Conservation (phyloP, 2,329 filamentous ascomycete genomes). For the Pseudocercospora macadamiae region DNA sequence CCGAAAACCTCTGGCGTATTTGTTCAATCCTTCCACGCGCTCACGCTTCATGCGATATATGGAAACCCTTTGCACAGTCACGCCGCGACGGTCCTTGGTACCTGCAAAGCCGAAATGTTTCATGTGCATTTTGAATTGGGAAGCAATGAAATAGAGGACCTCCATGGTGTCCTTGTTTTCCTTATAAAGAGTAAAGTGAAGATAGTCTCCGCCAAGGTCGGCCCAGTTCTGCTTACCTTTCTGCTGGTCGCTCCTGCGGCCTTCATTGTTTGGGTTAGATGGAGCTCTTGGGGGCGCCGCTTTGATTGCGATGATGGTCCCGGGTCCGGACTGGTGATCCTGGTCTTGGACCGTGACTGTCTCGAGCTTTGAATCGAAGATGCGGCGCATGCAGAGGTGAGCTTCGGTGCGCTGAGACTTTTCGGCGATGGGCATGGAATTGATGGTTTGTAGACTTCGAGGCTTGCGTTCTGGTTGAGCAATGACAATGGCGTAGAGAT, state of each 20-base stretch:
- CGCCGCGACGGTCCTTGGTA: conserved; percentile 87
- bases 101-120: conserved; percentile 81
- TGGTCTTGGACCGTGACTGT: conserved; percentile 75
- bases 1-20: conserved; percentile 61
- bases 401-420: conserved; percentile 65
- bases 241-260: conserved; percentile 25
- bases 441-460: conserved; percentile 57
- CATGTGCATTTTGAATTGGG: conserved; percentile 67
- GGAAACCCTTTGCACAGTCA: conserved; percentile 81
- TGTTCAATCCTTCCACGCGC: conserved; percentile 67
- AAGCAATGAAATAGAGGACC: conserved; percentile 74
- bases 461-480: conserved; percentile 59
- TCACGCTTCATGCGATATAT: conserved; percentile 63
- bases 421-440: conserved; percentile 59
- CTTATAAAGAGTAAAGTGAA: conserved; percentile 93
- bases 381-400: conserved; percentile 70
- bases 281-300: conserved; percentile 42
- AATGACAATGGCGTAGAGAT: conserved; percentile 59
- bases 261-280: conserved; percentile 19
- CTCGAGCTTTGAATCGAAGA: conserved; percentile 78
- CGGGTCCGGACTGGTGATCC: conserved; percentile 42
- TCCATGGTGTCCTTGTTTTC: conserved; percentile 98
- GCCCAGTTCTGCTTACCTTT: conserved; percentile 61
- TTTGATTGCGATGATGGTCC: conserved; percentile 66
- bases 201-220: conserved; percentile 73